Evolutionary conservation across 1,284 basidiomycete species (phyloP).

Genomic region (Schizophyllum amplum): DNA sequence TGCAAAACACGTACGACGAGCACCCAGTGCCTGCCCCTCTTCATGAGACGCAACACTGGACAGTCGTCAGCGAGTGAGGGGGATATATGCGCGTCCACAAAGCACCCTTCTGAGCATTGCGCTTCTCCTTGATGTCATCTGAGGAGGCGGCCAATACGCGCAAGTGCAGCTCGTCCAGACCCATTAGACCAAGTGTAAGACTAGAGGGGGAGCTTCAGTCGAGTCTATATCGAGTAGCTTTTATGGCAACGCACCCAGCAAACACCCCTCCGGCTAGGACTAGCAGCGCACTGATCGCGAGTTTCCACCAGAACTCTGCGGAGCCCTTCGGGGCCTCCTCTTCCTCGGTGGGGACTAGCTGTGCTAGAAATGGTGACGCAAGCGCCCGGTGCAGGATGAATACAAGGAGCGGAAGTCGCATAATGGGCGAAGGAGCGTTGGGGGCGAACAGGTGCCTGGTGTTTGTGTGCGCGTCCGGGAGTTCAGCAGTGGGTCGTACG

Average conservation of each 20-base stretch:
- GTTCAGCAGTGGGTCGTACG: too few species aligned
- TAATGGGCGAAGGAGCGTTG: background rate
- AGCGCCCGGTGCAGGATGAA: background rate
- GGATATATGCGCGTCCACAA: background rate
- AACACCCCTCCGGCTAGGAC: conserved; percentile 81
- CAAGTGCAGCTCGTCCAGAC: conserved; percentile 88
- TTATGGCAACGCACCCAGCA: conserved; percentile 55
- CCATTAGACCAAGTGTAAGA: conserved; percentile 90
- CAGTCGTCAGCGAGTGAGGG: background rate
- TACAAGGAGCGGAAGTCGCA: background rate
- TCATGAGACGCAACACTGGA: conserved; percentile 69
- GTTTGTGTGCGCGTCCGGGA: background rate
- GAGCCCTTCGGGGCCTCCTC: background rate
- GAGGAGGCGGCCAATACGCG: conserved; percentile 81
- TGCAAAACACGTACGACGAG: conserved; percentile 58
- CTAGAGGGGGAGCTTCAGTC: conserved; percentile 23
- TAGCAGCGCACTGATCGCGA: conserved; percentile 55
- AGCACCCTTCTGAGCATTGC: conserved; percentile 67
- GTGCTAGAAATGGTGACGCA: background rate
- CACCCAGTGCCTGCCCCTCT: conserved; percentile 88
- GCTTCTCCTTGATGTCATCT: conserved; percentile 56
- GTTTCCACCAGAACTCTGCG: conserved; percentile 53
- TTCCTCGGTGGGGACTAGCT: background rate
- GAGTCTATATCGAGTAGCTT: background rate
- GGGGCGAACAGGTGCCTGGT: background rate